Evolutionary conservation across 441 rosid species (phyloP), one percentile per base, ranked within the genome.

Genomic region (Macaranga tanarius): DNA sequence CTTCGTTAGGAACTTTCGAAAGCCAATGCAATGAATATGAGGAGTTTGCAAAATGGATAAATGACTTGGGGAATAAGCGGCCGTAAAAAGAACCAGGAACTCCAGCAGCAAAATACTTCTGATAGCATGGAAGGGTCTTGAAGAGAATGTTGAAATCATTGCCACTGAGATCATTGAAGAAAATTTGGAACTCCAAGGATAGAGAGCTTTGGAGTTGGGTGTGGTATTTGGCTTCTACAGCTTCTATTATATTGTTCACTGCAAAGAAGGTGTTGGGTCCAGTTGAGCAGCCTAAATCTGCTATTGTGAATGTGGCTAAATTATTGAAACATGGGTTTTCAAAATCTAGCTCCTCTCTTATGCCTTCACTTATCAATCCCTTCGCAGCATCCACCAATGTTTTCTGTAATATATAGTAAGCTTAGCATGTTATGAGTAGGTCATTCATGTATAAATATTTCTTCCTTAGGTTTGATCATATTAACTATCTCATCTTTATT

Each of bases 71-170:
- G 31, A 80, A 76, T 2, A 83, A 13, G 38, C 72, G 42, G n/a
- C 52, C 34, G 48, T 72, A 22, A 59, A 81, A 84, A 10, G 75
- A 65, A 10, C 86, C 81, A 9, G 84, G 86, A 10, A 79, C 80
- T 31, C 79, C 82, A 0, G 65, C 73, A 1, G 57, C 38, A 56
- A 74, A 75, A 55, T 77, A 79, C 19, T 47, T 28, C 10, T 63
- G 55, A 20, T 59, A 2, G 0, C 19, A 40, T 23, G 84, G 78
- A 28, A 79, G 75, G 22, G 74, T 61, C 52, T 16, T 73, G 73
- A 84, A 84, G 26, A 77, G 84, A 25, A 80, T 81, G 64, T 84
- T 81, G 66, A 83, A 83, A 34, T 83, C 82, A 59, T 76, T 79
- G 26, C 69, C 68, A 8, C 62, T 26, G 25, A 62, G 79, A 54